A percentile compares a stretch with the other conserved stretches of the same genome.
Evolutionary conservation across 2,329 filamentous ascomycete genomes (phyloP).

Genomic region (Aureobasidium sp.): DNA sequence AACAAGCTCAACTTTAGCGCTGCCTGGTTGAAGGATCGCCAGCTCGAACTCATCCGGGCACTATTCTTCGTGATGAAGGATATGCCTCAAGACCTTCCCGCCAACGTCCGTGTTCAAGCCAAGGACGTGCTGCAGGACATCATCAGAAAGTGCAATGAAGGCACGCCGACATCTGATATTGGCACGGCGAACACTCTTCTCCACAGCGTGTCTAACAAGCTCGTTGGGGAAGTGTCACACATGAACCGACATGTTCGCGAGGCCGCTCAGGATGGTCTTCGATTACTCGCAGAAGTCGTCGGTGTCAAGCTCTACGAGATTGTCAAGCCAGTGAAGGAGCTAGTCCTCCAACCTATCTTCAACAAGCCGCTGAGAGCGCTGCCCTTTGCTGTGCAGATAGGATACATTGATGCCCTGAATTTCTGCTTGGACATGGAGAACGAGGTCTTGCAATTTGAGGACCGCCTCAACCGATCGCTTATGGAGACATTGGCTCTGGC

Average conservation of each 20-base stretch:
- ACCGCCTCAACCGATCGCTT: slow-evolving; percentile 79
- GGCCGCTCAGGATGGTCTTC: slow-evolving; percentile 73
- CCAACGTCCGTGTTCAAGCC: slow-evolving; percentile 76
- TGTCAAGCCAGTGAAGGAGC: slow-evolving; percentile 81
- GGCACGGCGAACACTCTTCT: slow-evolving; percentile 60
- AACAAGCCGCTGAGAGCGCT: slow-evolving; percentile 88
- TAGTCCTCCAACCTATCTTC: slow-evolving; percentile 85
- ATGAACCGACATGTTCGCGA: slow-evolving; percentile 94
- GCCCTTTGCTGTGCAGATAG: slow-evolving; percentile 92
- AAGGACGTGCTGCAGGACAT: slow-evolving; percentile 77
- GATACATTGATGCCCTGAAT: slow-evolving; percentile 95
- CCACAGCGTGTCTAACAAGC: slow-evolving; percentile 70
- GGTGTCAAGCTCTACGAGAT: slow-evolving; percentile 79
- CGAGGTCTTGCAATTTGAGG: slow-evolving; percentile 86
- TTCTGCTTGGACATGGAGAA: slow-evolving; percentile 87
- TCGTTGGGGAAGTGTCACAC: slow-evolving; percentile 84
- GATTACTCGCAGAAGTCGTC: slow-evolving; percentile 71
- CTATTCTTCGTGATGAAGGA: slow-evolving; percentile 97
- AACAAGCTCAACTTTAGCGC: slow-evolving; percentile 81
- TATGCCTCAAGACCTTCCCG: slow-evolving; percentile 88
- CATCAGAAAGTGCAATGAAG: slow-evolving; percentile 69
- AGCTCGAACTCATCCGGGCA: slow-evolving; percentile 83
- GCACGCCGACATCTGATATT: slow-evolving; percentile 71
- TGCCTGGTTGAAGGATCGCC: slow-evolving; percentile 71
- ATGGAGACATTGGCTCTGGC: slow-evolving; percentile 91